Conservation (phyloP, 305 asterid species). For the Ruellia speciosa region DNA sequence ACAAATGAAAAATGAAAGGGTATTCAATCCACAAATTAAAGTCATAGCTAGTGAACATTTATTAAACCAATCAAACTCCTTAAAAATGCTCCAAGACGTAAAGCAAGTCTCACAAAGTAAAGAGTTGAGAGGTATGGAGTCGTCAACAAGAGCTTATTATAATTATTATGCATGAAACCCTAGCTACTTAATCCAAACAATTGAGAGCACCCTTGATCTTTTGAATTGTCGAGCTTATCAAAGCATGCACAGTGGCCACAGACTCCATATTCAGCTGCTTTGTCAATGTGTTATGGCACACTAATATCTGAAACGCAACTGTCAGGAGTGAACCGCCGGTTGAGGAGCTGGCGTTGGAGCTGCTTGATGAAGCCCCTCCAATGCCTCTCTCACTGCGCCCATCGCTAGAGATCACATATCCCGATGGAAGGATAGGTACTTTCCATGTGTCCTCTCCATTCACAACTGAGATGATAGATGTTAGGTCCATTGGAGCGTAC, state of each 20-base stretch:
- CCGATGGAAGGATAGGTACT: conserved; percentile 55
- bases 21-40: too few species aligned
- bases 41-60: too few species aligned
- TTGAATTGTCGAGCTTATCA: conserved; percentile 40
- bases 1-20: too few species aligned
- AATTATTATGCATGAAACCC: neutral
- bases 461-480: conserved; percentile 26
- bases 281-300: conserved; percentile 22
- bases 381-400: conserved; percentile 23
- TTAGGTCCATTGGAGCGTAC: conserved; percentile 40
- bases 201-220: conserved; percentile 33
- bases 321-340: conserved; percentile 52
- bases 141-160: too few species aligned
- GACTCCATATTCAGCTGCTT: conserved; percentile 40
- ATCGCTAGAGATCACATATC: conserved; percentile 49
- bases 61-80: too few species aligned
- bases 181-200: conserved; percentile 21
- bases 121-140: too few species aligned
- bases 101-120: too few species aligned
- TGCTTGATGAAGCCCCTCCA: conserved; percentile 21
- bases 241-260: conserved; percentile 34
- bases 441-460: conserved; percentile 32
- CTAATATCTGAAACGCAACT: conserved; percentile 43
- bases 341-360: conserved; percentile 13
- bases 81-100: too few species aligned